phyloP scores from a whole-genome alignment of 441 rosid species.

The Erysimum cheiri region DNA sequence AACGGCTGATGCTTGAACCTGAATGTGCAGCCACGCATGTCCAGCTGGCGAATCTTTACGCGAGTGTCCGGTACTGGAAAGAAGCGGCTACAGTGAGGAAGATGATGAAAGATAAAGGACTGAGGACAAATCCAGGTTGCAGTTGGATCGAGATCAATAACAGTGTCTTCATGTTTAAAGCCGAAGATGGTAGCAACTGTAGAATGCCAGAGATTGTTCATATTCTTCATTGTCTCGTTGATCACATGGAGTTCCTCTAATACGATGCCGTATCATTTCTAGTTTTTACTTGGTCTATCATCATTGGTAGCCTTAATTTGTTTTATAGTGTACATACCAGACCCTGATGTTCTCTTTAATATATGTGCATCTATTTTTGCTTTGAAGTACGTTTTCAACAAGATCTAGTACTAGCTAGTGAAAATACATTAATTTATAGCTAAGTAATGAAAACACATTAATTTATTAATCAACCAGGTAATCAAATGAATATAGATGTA shows the following conservation, averaged over 20 bases:
- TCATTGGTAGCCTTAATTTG: background rate
- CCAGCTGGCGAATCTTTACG: constrained; percentile 75
- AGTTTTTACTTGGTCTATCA: background rate
- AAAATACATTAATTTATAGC: background rate
- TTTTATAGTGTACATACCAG: background rate
- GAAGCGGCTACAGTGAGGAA: constrained; percentile 76
- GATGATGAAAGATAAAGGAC: constrained; percentile 74
- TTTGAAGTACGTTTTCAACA: background rate
- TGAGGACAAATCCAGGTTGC: constrained; percentile 68
- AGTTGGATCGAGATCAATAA: constrained; percentile 87
- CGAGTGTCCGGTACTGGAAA: constrained; percentile 68
- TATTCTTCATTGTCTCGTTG: constrained; percentile 56
- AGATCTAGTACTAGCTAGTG: background rate
- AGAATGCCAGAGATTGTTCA: constrained; percentile 50
- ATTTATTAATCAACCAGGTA: background rate
- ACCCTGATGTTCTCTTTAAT: background rate
- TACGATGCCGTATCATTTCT: background rate
- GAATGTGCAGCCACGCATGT: constrained; percentile 76
- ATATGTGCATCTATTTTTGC: constrained; percentile 1
- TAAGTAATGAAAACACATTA: background rate
- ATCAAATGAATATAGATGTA: constrained; percentile 22
- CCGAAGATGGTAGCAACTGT: constrained; percentile 61
- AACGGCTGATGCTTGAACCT: constrained; percentile 60
- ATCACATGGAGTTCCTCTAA: constrained; percentile 43
- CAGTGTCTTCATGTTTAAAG: constrained; percentile 63